Evolutionary conservation across 192 early-diverging fungal genomes (phyloP).

Genomic region (Backusella australiensis): DNA sequence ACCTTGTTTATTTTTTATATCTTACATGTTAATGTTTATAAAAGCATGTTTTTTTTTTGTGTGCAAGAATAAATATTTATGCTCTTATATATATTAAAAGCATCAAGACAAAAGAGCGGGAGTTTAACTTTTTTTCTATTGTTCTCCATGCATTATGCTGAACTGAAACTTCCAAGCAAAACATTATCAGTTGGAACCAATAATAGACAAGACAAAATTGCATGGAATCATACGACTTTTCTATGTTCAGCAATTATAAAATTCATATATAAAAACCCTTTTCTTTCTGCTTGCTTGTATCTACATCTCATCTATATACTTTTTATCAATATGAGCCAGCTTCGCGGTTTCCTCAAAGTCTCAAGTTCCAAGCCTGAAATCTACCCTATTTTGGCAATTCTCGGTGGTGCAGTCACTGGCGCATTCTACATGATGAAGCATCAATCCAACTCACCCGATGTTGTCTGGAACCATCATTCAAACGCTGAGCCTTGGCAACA

Average conservation of each 20-base stretch:
- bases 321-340: background rate
- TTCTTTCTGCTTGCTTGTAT: background rate
- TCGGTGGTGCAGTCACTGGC: constrained; percentile 14
- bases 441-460: constrained; percentile 28
- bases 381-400: constrained; percentile 20
- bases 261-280: background rate
- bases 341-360: background rate
- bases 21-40: too few species aligned
- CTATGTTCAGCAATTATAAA: background rate
- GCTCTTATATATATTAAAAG: background rate
- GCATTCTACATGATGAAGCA: constrained; percentile 23
- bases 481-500: constrained; percentile 14
- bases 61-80: background rate
- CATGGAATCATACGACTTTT: background rate
- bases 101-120: background rate
- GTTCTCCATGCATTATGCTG: background rate
- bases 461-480: constrained; percentile 27
- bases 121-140: background rate
- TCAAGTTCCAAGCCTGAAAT: constrained; percentile 25
- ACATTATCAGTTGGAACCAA: background rate
- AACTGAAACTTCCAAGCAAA: background rate
- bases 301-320: background rate
- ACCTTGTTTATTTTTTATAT: too few species aligned
- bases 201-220: background rate
- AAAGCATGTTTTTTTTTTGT: background rate